Base-by-base conservation (phyloP, 176 grass and related monocot species). In the Carex myosuroides region DNA sequence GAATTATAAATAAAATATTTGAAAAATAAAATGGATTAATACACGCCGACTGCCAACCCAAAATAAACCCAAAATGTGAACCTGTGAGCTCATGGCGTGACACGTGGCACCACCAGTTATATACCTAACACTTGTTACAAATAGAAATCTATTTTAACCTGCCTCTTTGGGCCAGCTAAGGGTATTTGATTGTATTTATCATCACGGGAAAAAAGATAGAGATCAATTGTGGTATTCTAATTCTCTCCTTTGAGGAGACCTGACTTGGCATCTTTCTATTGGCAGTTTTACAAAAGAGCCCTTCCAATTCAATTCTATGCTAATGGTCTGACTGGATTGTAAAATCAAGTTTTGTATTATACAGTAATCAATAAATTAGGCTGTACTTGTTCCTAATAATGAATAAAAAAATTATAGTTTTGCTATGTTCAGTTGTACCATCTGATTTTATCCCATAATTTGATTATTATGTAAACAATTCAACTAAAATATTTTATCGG, bases 41-140 rank as follows among this genome's bases (percentile, higher is more conserved):
- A 17, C 72, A 56, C 21, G 48, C 72, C 72, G 72, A 53, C 46
- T 76, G 46, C 46, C 71, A 75, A 30, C 71, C 70, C 71, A n/a
- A 53, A 75, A 13, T 10, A 53, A 53, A 55, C 21, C 13, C 21
- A 53, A 76, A 77, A 29, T 14, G 14, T 13, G 73, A 14, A 9
- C 16, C 13, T 50, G 10, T 53, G 13, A 68, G 21, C 39, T 83
- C 35, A 83, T 42, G 17, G 13, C 35, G 3, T 13, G 62, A 67
- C 81, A 83, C 10, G 48, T 83, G 81, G 81, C 42, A 83, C 5
- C 60, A 83, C 12, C 81, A 0, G 24, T 18, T 65, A 20, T 50
- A 83, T 55, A 69, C 80, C 20, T 83, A 55, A 83, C 80, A 82
- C 30, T 54, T 39, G 59, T 64, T 62, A 62, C 18, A 50, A 29